Evolutionary conservation across 2,329 filamentous ascomycete genomes (phyloP).

Genomic region (Colletotrichum camelliae): DNA sequence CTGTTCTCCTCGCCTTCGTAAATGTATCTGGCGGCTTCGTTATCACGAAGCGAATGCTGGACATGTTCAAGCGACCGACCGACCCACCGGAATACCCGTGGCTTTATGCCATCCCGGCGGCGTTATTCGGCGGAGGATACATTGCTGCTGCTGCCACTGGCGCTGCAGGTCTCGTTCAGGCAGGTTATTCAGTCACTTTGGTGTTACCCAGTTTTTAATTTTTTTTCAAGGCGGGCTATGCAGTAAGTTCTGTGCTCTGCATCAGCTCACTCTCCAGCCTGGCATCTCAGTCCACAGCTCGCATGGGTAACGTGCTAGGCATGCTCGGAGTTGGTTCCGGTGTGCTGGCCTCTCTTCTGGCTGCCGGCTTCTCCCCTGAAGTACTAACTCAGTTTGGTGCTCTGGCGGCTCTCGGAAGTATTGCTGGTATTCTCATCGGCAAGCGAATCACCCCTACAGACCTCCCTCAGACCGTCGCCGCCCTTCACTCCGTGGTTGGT

Average conservation of each 20-base stretch:
- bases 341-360: slow-evolving; percentile 81
- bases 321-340: slow-evolving; percentile 86
- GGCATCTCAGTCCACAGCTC: slow-evolving; percentile 81
- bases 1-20: slow-evolving; percentile 84
- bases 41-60: slow-evolving; percentile 91
- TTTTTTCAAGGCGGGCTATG: slow-evolving; percentile 89
- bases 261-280: slow-evolving; percentile 84
- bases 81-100: slow-evolving; percentile 89
- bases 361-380: slow-evolving; percentile 80
- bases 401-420: slow-evolving; percentile 73
- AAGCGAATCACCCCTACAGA: slow-evolving; percentile 88
- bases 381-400: slow-evolving; percentile 81
- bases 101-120: slow-evolving; percentile 80
- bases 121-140: slow-evolving; percentile 81
- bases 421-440: slow-evolving; percentile 78
- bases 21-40: slow-evolving; percentile 91
- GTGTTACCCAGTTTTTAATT: no score
- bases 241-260: slow-evolving; percentile 83
- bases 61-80: slow-evolving; percentile 87
- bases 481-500: slow-evolving; percentile 88
- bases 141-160: slow-evolving; percentile 81
- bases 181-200: no score
- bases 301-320: slow-evolving; percentile 84
- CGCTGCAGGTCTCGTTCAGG: no score
- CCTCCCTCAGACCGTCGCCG: slow-evolving; percentile 87